phyloP scores from a whole-genome alignment of 768 basidiomycete genomes.

The Saitozyma sp. region DNA sequence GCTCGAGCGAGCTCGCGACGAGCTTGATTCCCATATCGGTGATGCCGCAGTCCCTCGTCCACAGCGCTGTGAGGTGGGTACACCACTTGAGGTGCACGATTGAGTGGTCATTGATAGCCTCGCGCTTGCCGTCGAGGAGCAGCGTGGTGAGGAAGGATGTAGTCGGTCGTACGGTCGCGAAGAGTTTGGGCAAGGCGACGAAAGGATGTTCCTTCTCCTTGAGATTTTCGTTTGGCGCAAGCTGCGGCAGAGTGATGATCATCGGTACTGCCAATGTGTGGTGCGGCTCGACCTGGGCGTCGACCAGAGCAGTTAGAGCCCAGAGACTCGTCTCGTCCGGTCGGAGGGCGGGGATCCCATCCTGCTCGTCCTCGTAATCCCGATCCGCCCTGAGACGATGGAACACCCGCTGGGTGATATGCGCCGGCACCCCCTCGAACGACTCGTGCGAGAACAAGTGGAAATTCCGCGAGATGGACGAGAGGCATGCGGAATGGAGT shows the following conservation, averaged over 20 bases:
- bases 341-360: neutral
- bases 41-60: slow-evolving; percentile 32
- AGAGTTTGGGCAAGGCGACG: slow-evolving; percentile 29
- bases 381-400: slow-evolving; percentile 30
- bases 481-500: slow-evolving; percentile 22
- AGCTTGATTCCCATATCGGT: slow-evolving; percentile 31
- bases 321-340: slow-evolving; percentile 41
- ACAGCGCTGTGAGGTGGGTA: slow-evolving; percentile 33
- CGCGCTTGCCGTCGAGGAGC: slow-evolving; percentile 23
- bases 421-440: slow-evolving; percentile 17
- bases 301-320: slow-evolving; percentile 17
- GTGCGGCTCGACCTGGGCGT: slow-evolving; percentile 1
- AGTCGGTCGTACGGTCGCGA: slow-evolving; percentile 6
- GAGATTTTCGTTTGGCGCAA: slow-evolving; percentile 15
- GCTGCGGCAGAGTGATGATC: slow-evolving; percentile 9
- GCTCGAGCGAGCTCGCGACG: slow-evolving; percentile 27
- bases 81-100: slow-evolving; percentile 30
- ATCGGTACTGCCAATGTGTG: slow-evolving; percentile 25
- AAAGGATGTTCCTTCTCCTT: slow-evolving; percentile 29
- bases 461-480: slow-evolving; percentile 29
- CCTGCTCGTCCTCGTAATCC: slow-evolving; percentile 23
- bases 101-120: slow-evolving; percentile 25
- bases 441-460: slow-evolving; percentile 21
- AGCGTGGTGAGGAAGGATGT: slow-evolving; percentile 32
- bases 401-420: slow-evolving; percentile 22